phyloP scores from a whole-genome alignment of 2,329 filamentous ascomycete genomes.

The Tolypocladium ophioglossoides region DNA sequence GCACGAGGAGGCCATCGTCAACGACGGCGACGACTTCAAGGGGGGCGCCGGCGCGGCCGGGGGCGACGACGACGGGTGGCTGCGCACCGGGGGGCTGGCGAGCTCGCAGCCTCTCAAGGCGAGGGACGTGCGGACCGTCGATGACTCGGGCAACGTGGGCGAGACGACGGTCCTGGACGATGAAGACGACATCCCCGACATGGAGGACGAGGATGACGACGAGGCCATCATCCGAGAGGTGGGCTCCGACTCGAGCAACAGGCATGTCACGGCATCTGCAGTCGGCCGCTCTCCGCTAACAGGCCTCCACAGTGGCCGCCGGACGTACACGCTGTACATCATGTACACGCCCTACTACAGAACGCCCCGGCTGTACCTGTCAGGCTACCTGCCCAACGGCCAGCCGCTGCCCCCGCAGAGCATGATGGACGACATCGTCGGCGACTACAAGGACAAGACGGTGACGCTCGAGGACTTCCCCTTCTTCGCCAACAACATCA shows the following conservation, averaged over 20 bases:
- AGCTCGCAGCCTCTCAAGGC: conserved; percentile 68
- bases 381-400: conserved; percentile 71
- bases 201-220: conserved; percentile 96
- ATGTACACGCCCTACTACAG: conserved; percentile 96
- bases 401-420: conserved; percentile 71
- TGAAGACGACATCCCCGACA: conserved; percentile 90
- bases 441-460: conserved; percentile 97
- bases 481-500: conserved; percentile 82
- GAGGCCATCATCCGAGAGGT: conserved; percentile 89
- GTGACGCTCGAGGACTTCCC: conserved; percentile 97
- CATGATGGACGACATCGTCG: conserved; percentile 96
- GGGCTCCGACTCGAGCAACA: conserved; percentile 33
- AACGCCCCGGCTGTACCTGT: conserved; percentile 89
- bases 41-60: conserved; percentile 32
- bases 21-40: conserved; percentile 60
- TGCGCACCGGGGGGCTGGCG: conserved; percentile 72
- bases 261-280: conserved; percentile 21
- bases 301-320: conserved; percentile 52
- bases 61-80: conserved; percentile 78
- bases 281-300: neutral
- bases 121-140: conserved; percentile 75
- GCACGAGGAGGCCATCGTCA: conserved; percentile 75
- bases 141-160: conserved; percentile 78
- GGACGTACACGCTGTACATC: conserved; percentile 98
- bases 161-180: conserved; percentile 60